These are phyloP conservation scores for Cardiospermum halicacabum DNA, from an alignment of 345 rosid genomes.

Conservation along the genomic window DNA sequence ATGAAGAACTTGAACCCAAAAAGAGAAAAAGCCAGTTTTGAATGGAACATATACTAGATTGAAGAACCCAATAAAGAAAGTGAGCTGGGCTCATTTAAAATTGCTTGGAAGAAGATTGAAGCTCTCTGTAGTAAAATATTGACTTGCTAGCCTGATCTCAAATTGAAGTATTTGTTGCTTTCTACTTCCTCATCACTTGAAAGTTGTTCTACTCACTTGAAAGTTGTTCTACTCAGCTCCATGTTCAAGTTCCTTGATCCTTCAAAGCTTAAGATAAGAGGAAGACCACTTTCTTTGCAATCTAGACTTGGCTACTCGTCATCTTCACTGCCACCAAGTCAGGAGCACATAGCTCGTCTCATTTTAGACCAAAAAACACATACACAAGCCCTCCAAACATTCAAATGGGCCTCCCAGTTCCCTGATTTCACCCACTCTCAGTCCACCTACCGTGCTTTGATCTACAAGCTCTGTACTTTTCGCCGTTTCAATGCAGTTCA, in stretches of 20 bases:
- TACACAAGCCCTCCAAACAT: conserved; percentile 54
- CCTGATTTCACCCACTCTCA: conserved; percentile 68
- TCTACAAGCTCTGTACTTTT: conserved; percentile 52
- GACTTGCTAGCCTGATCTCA: background rate
- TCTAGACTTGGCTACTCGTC: conserved; percentile 23
- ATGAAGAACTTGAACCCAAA: no score
- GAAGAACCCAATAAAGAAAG: no score
- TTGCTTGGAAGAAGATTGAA: background rate
- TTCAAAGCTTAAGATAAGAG: background rate
- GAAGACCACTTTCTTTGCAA: conserved; percentile 10
- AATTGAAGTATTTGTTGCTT: background rate
- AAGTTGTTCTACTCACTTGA: background rate
- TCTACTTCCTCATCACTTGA: background rate
- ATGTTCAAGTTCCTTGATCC: conserved; percentile 2
- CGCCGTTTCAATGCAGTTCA: conserved; percentile 55
- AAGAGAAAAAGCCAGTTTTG: no score
- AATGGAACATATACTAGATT: no score
- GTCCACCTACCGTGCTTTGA: conserved; percentile 71
- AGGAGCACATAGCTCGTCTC: conserved; percentile 54
- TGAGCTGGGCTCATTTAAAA: background rate
- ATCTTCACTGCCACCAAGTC: conserved; percentile 49
- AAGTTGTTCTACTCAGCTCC: background rate
- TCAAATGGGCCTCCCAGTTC: conserved; percentile 66
- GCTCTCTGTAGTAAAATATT: background rate
- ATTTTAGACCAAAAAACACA: conserved; percentile 74